phyloP scores from a whole-genome alignment of 345 rosid species.

The Psidium guajava region DNA sequence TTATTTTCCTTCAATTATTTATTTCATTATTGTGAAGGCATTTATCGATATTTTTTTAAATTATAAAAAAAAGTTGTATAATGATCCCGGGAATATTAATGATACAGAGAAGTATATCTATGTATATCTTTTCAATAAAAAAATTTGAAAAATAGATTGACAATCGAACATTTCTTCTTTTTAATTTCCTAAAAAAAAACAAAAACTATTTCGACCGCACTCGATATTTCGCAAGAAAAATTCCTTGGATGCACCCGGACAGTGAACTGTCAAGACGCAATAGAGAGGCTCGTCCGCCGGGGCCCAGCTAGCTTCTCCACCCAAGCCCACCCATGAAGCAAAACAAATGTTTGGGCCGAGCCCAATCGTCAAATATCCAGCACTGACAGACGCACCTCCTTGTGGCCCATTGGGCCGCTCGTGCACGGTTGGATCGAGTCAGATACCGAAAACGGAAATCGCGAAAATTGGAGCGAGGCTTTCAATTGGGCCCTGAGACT shows the following conservation, averaged over 20 bases:
- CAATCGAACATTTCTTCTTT: background rate
- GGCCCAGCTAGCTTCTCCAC: background rate
- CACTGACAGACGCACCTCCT: background rate
- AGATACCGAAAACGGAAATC: background rate
- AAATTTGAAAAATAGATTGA: background rate
- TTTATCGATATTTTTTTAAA: background rate
- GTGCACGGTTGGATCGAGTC: background rate
- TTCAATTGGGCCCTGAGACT: background rate
- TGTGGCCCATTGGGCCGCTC: background rate
- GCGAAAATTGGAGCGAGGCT: background rate
- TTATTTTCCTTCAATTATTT: background rate
- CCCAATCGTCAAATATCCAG: background rate
- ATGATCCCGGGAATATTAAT: background rate
- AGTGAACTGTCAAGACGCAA: fast-evolving
- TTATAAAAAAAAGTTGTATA: background rate
- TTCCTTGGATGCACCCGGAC: background rate
- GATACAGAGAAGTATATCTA: background rate
- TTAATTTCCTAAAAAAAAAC: background rate
- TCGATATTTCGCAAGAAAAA: background rate
- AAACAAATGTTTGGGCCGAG: background rate
- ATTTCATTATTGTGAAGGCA: background rate
- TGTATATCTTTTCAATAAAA: background rate
- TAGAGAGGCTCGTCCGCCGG: background rate
- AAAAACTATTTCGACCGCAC: background rate
- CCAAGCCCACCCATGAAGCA: background rate